Percentiles rank a stretch among this genome's conserved stretches.
Evolutionary conservation across 106 monocot species (phyloP).

Genomic region (Dioscorea zingiberensis): DNA sequence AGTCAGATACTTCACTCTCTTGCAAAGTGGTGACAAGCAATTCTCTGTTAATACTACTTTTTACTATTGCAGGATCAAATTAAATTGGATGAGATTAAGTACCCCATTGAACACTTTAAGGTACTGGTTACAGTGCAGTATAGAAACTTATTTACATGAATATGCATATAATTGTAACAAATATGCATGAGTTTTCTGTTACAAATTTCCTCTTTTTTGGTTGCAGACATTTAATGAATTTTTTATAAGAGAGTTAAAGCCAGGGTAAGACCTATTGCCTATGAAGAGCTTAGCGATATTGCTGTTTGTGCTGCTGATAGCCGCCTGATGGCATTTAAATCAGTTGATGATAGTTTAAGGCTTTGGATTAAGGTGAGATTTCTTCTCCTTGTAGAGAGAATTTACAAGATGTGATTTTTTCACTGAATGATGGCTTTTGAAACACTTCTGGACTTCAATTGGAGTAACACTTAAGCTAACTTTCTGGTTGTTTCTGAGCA

Average conservation of each 20-base stretch:
- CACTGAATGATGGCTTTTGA: too few species aligned
- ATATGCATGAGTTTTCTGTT: background rate
- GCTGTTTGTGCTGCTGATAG: conserved; percentile 92
- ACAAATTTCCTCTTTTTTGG: background rate
- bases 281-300: conserved; percentile 40
- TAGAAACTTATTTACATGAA: too few species aligned
- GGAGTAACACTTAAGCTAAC: background rate
- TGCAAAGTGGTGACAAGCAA: too few species aligned
- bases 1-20: too few species aligned
- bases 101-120: conserved; percentile 86
- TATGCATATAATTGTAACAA: too few species aligned
- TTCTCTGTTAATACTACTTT: background rate
- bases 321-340: conserved; percentile 86
- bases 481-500: too few species aligned
- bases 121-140: conserved; percentile 22
- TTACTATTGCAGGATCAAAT: conserved; percentile 77
- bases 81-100: conserved; percentile 66
- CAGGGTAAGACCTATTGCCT: conserved; percentile 75
- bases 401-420: background rate
- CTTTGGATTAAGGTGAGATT: conserved; percentile 93
- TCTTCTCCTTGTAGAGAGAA: background rate
- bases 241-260: conserved; percentile 84
- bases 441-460: background rate
- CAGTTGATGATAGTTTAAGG: conserved; percentile 68
- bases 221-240: conserved; percentile 95